Evolutionary conservation across 345 rosid genomes (phyloP), one percentile per base, ranked within the genome.

Genomic region (Raphanus raphanistrum): DNA sequence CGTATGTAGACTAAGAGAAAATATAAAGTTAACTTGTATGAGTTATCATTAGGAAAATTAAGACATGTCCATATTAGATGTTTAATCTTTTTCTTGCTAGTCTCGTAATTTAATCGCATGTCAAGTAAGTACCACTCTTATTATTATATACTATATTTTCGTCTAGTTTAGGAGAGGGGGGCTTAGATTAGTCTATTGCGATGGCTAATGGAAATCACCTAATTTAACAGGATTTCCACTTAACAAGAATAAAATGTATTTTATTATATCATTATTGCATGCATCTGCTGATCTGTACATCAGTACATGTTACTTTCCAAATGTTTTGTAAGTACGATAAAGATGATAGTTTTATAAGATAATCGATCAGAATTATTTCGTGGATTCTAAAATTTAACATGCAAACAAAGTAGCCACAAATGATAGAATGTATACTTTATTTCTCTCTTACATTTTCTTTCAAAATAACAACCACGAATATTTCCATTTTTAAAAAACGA

Each of bases 251-350:
- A 1, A 58, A 58, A 5, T 3, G 58, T n/a, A 58, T 35, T 8
- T 57, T n/a, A 43, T 6, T 45, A 72, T 33, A 43, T 45, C 68
- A 63, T 21, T 45, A 8, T 52, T 62, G 68, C 75, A 43, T 71
- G 58, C 58, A 36, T 38, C 15, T 26, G 27, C 50, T 36, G 29
- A 60, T 28, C 8, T 41, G 61, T 12, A 29, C 58, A 60, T 28
- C 8, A 27, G 61, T 12, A 29, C 58, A 38, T 1, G 38, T n/a
- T 61, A n/a, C 9, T 45, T 45, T 38, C 32, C 26, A 25, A 45
- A 62, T 62, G 62, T 6, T 62, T 29, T 72, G 21, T 11, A 11
- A 26, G 31, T 43, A 61, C 48, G n/a, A 28, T 48, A 28, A 48
- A 27, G 0, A 68, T n/a, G 52, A 25, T 48, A 45, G 25, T 67